Conservation (phyloP, 176 grass and related monocot species). For the Oryza meyeriana region DNA sequence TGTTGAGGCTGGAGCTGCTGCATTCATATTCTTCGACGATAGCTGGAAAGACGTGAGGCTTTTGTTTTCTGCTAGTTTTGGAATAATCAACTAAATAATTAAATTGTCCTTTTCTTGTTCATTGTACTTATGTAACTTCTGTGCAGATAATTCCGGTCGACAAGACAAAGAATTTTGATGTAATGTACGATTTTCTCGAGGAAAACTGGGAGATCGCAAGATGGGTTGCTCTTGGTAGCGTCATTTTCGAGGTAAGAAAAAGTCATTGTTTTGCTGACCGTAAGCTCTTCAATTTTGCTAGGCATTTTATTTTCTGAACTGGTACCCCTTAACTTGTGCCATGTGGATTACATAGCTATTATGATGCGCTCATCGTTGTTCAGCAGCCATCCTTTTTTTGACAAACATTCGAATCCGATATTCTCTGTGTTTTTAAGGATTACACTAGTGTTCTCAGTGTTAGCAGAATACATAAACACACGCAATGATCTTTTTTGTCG, state of each 20-base stretch:
- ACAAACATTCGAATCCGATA: not conserved
- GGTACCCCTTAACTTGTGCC: not conserved
- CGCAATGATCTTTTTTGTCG: not conserved
- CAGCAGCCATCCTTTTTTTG: not conserved
- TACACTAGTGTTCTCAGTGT: not conserved
- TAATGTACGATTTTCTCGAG: slow-evolving; percentile 77
- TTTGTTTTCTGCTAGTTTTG: slow-evolving; percentile 5
- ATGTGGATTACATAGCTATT: not conserved
- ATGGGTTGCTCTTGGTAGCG: slow-evolving; percentile 86
- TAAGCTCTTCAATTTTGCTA: slow-evolving; percentile 2
- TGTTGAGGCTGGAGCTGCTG: slow-evolving; percentile 77
- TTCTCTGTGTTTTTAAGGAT: not conserved
- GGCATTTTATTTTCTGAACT: not conserved
- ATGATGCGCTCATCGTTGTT: not conserved
- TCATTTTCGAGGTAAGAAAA: slow-evolving; percentile 70
- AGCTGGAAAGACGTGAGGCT: slow-evolving; percentile 96
- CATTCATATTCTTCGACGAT: slow-evolving; percentile 97
- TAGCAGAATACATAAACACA: not conserved
- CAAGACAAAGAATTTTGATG: slow-evolving; percentile 79
- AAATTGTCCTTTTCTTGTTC: slow-evolving; percentile 2
- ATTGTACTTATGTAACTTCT: not conserved
- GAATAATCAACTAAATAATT: slow-evolving; percentile 15
- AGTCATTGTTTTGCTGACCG: not conserved
- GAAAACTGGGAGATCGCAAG: slow-evolving; percentile 88
- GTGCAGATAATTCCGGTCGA: slow-evolving; percentile 85